Percentiles rank a stretch among this genome's conserved stretches.
Conservation (phyloP, 495 filamentous ascomycete genomes). For the Podospora anserina region DNA sequence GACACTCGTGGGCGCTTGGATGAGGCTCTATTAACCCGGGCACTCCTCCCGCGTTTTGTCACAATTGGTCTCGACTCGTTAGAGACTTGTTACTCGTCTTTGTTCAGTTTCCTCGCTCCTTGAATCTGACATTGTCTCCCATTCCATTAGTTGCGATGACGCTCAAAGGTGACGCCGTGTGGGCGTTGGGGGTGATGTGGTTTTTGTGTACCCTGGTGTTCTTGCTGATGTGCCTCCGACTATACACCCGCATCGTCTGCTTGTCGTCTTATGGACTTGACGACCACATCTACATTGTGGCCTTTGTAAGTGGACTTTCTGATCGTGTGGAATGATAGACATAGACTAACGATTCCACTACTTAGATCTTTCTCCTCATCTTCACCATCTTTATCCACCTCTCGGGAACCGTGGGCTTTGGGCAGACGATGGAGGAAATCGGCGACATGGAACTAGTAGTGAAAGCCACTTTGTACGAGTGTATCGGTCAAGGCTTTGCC, state of each 20-base stretch:
- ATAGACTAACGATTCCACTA: not conserved
- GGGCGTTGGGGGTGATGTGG: constrained; percentile 28
- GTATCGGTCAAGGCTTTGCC: constrained; percentile 41
- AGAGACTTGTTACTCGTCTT: not conserved
- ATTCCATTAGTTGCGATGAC: constrained; percentile 5
- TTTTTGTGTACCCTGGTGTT: constrained; percentile 21
- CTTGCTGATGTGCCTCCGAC: constrained; percentile 24
- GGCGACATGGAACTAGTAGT: constrained; percentile 26
- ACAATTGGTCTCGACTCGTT: not conserved
- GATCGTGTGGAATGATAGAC: not conserved
- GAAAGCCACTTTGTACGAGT: constrained; percentile 35
- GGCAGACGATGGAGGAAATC: constrained; percentile 32
- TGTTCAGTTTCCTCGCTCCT: not conserved
- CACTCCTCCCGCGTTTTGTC: not conserved
- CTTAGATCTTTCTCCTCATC: constrained; percentile 28
- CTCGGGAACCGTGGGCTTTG: constrained; percentile 34
- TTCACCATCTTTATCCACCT: constrained; percentile 32
- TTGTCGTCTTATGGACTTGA: constrained; percentile 33
- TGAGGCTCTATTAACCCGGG: not conserved
- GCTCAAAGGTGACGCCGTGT: constrained; percentile 15
- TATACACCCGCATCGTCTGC: constrained; percentile 36
- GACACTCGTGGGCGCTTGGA: not conserved
- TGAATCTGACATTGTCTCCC: not conserved
- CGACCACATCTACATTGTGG: constrained; percentile 33
- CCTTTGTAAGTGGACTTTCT: constrained; percentile 4